phyloP scores from a whole-genome alignment of 768 basidiomycete species.

The Suillus paluster region DNA sequence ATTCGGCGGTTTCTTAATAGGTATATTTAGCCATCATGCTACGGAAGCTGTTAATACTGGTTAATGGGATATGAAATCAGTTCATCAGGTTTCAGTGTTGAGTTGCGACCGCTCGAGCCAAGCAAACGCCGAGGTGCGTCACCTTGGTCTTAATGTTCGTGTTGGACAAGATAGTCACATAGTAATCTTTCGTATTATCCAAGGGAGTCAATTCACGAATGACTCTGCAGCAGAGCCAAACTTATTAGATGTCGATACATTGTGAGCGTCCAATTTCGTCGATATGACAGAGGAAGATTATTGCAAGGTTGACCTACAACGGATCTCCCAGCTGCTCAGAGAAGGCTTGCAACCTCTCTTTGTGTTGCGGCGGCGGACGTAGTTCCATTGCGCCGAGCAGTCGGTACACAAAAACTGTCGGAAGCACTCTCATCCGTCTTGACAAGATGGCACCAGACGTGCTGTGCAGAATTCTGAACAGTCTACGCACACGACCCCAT shows the following conservation, averaged over 20 bases:
- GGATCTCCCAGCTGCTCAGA: background rate
- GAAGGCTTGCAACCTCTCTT: background rate
- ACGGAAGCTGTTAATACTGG: no score
- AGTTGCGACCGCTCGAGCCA: no score
- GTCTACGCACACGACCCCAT: background rate
- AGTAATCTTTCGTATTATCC: background rate
- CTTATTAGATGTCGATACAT: background rate
- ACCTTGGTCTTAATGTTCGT: no score
- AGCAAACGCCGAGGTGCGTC: no score
- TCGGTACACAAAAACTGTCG: background rate
- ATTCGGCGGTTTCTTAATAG: no score
- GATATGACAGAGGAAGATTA: background rate
- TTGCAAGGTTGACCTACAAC: background rate
- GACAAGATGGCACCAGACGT: background rate
- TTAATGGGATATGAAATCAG: no score
- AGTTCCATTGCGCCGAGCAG: background rate
- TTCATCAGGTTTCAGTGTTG: no score
- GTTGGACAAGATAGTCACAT: no score
- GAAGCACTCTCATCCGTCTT: no score
- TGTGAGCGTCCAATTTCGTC: background rate
- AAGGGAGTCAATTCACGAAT: background rate
- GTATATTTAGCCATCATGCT: no score
- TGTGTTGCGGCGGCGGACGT: background rate
- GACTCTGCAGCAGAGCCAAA: background rate
- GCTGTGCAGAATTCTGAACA: background rate